A percentile compares a stretch with the other conserved stretches of the same genome.
These are phyloP conservation scores for Calonectria hawksworthii DNA, from an alignment of 2,329 filamentous ascomycete species.

Conservation along the genomic window DNA sequence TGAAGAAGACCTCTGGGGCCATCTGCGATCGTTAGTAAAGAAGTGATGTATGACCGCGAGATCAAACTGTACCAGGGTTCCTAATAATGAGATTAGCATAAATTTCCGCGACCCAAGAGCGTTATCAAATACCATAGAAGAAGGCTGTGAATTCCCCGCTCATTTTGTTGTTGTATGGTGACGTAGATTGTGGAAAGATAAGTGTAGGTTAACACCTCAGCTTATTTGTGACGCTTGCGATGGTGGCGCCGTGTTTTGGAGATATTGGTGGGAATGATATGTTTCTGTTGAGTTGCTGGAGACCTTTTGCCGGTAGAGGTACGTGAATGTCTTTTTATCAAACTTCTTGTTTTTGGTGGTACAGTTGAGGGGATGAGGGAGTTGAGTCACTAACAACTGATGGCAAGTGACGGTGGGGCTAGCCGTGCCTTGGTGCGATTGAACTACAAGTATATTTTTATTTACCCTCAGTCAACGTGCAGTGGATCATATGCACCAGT, in stretches of 20 bases:
- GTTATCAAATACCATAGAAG: conserved; percentile 66
- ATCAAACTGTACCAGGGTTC: conserved; percentile 34
- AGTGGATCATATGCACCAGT: neutral
- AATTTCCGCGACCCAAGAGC: neutral
- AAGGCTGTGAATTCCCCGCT: conserved; percentile 63
- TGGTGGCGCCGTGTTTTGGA: neutral
- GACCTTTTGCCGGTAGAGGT: neutral
- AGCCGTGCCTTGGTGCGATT: neutral
- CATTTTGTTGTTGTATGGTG: conserved; percentile 47
- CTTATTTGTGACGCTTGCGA: neutral
- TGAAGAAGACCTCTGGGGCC: conserved; percentile 88
- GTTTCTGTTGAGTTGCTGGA: neutral
- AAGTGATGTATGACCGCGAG: neutral
- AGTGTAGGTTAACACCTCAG: neutral
- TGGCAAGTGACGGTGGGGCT: neutral
- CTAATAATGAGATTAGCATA: conserved; percentile 20
- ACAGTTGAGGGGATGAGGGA: neutral
- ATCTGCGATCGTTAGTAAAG: conserved; percentile 65
- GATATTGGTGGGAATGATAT: neutral
- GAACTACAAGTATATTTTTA: neutral
- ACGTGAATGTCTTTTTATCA: neutral
- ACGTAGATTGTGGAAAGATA: neutral
- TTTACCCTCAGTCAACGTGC: neutral
- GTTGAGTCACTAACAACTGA: conserved; percentile 2
- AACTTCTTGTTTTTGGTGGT: neutral